Base-by-base conservation (phyloP, 768 basidiomycete species). In the Hypsizygus marmoreus region DNA sequence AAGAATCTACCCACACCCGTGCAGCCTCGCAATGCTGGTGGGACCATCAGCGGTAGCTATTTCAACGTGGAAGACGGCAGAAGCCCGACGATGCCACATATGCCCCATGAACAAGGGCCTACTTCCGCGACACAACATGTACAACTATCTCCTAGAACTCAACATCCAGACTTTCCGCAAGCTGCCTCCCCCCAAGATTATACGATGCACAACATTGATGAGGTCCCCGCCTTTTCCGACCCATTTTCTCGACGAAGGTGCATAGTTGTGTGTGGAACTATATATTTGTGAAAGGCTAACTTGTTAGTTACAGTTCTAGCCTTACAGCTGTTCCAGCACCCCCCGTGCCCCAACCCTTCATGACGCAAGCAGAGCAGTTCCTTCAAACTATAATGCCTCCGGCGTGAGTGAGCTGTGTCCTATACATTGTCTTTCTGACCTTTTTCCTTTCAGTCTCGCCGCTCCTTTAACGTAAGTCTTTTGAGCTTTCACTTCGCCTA, bases 401-500 rank as follows among this genome's bases (percentile, higher is more conserved):
- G 8, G 47, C 28, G 54, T 60, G 22, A 53, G 52, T 50, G 23
- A 17, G 16, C 22, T 8, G 19, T 28, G 23, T 43, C 5, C 4
- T 26, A 4, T 17, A 26, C 13, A 11, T 6, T 6, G 10, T 10
- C 2, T 32, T 37, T 14, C 9, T 20, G 7, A 11, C 31, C 40
- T n/a, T 43, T 22, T 43, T 16, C 10, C 9, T 20, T 16, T 13
- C 39, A 74, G 72, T 22, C 51, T 70, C 53, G 61, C 71, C 45
- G 67, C 55, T 23, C 71, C 72, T 10, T 43, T 70, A 13, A 39
- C 37, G 72, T 74, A 55, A 43, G 56, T 50, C 3, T 14, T 17
- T 2, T 34, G 17, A 10, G 31, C 17, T 6, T 16, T 26, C 4
- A 32, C 9, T 6, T 4, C 26, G 9, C 13, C 17, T 24, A 14